Conservation (phyloP, 768 basidiomycete species). For the Lyophyllum shimeji region DNA sequence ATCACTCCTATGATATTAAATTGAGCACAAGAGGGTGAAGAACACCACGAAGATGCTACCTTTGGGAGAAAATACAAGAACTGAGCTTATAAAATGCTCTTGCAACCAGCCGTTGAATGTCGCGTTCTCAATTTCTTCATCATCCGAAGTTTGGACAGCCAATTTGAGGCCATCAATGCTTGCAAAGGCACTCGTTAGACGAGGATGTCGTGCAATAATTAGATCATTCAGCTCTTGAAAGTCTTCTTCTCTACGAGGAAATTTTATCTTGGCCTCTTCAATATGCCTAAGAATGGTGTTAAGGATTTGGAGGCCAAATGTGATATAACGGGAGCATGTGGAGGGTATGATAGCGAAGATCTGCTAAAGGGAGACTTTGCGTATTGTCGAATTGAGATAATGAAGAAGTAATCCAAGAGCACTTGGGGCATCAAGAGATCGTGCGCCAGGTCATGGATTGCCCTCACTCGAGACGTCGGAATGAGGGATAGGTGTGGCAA, state of each 20-base stretch:
- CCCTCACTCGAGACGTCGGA: no score
- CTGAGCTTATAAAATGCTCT: constrained; percentile 38
- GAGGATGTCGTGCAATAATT: constrained; percentile 27
- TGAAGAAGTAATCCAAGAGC: constrained; percentile 41
- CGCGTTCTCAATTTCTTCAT: constrained; percentile 27
- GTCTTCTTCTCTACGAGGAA: no score
- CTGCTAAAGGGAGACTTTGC: constrained; percentile 34
- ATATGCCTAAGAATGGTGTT: no score
- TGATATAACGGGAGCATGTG: constrained; percentile 31
- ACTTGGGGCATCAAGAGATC: constrained; percentile 38
- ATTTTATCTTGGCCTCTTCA: no score
- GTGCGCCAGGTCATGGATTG: no score
- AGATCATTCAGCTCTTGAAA: constrained; percentile 26
- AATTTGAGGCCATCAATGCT: constrained; percentile 34
- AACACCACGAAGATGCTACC: constrained; percentile 16
- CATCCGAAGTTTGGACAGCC: constrained; percentile 29
- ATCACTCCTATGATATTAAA: constrained; percentile 12
- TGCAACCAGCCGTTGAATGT: constrained; percentile 46
- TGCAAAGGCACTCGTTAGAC: constrained; percentile 36
- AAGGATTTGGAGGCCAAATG: no score
- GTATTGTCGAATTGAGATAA: constrained; percentile 40
- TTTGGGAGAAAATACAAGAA: constrained; percentile 35
- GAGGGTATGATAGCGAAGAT: constrained; percentile 43
- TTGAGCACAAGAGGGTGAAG: background rate
- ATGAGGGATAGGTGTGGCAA: no score